Evolutionary conservation across 192 early-diverging fungal genomes (phyloP), one percentile per base, ranked within the genome.

Genomic region (Mortierella antarctica): DNA sequence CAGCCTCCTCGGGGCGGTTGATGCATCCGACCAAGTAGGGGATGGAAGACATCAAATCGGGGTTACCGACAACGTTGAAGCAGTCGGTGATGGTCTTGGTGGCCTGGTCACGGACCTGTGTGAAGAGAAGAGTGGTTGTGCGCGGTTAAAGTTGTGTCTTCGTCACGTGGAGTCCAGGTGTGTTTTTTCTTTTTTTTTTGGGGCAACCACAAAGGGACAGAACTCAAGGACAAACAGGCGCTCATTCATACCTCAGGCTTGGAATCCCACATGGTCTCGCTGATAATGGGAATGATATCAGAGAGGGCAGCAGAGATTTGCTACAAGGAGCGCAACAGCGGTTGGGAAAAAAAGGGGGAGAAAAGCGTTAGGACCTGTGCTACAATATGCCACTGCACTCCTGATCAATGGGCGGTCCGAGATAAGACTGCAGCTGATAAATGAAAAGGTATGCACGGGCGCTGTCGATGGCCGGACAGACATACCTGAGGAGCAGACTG

Each of bases 251-350:
- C 90, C 73, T 93, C 91, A 54, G 90, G 86, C 86, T 94, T 94
- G 65, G 92, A 93, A 84, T 93, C 94, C 89, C 92, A 92, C 89
- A 95, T 93, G 62, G 86, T 86, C 69, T 92, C 89, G 55, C 89
- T 92, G 73, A 95, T 87, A 62, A 86, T 84, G 54, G 92, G 92
- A 45, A 94, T 87, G 68, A 95, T 89, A 52, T 91, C 84, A 67
- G 87, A 86, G n/a, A 89, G 85, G 62, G 72, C 73, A 47, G 80
- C 65, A 55, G 84, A 82, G 72, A 88, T 82, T 62, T 89, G 77
- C 59, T 73, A 72, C 12, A 40, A 49, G 48, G 21, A 18, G 4
- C 6, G 41, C 9, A 47, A 14, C 3, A 55, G 31, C 31, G 31
- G 31, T 31, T 6, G 55, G 11, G 21, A 62, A 7, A 17, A 45